Evolutionary conservation across 495 filamentous ascomycete genomes (phyloP), one percentile per base, ranked within the genome.

Genomic region (Neurospora tetrasperma): DNA sequence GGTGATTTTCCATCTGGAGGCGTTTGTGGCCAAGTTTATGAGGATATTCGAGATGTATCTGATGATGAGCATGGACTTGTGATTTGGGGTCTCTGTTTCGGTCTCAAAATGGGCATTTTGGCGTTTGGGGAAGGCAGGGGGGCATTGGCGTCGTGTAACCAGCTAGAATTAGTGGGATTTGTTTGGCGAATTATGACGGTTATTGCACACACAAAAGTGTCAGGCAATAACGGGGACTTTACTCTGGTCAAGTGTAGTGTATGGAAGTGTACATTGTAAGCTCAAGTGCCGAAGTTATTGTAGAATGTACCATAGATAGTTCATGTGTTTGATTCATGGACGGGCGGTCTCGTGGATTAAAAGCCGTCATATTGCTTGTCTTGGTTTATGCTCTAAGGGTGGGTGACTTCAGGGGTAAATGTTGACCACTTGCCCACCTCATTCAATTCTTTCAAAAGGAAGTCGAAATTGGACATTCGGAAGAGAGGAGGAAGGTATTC

Each of bases 11-110:
- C 96, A 99, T 76, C 87, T 99, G 0, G 96, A 99, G 84, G 96
- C 96, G 31, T 99, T 98, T 83, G 95, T 99, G 42, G 95, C 96
- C 40, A 97, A 97, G 84, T 95, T 97, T 80, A 98, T 99, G 94
- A 88, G 95, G 75, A 90, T 99, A 71, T 88, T 95, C 71, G 96
- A 99, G 85, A 94, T 93, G 79, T 93, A 93, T 80, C 81, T 95
- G 43, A 97, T 95, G 43, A 97, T 97, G 93, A 93, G 90, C 59
- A 95, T 97, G 88, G 95, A 96, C 27, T 80, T 86, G 80, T 86
- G 73, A 44, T 62, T 35, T 14, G 11, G 54, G 11, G 54, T 35
- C 23, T 62, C 12, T 27, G 23, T 62, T 62, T 62, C 14, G 27
- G 20, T 11, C n/a, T 20, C 43, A 40, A 18, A 41, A 42, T 69